phyloP scores from a whole-genome alignment of 129 eudicot genomes.

The Daucus carota region DNA sequence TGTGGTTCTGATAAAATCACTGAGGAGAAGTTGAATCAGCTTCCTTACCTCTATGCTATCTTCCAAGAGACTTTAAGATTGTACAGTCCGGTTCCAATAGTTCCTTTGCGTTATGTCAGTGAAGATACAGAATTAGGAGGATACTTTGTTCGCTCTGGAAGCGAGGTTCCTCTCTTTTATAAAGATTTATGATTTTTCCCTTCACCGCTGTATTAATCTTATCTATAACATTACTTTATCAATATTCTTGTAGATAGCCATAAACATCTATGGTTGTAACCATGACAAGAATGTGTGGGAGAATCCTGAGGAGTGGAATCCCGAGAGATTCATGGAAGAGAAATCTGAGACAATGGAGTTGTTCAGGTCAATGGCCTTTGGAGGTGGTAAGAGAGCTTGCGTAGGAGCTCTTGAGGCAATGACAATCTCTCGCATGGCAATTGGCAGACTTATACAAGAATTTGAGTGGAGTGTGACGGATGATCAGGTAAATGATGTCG shows the following conservation, averaged over 20 bases:
- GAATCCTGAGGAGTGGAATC: conserved; percentile 49
- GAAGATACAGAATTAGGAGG: conserved; percentile 55
- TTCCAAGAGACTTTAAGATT: conserved; percentile 53
- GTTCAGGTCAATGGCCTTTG: conserved; percentile 49
- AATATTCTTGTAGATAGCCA: conserved; percentile 16
- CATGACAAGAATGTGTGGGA: conserved; percentile 49
- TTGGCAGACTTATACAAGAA: conserved; percentile 51
- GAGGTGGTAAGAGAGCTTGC: conserved; percentile 57
- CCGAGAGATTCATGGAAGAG: conserved; percentile 37
- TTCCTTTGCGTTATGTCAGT: conserved; percentile 39
- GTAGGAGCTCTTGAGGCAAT: conserved; percentile 64
- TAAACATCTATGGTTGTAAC: conserved; percentile 48
- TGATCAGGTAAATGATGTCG: conserved; percentile 30
- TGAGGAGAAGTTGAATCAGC: conserved; percentile 32
- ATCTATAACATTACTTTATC: not conserved
- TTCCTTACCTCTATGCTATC: conserved; percentile 40
- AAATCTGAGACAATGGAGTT: conserved; percentile 14
- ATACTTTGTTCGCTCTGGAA: conserved; percentile 38
- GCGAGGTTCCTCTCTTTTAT: conserved; percentile 25
- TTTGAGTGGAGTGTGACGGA: conserved; percentile 50
- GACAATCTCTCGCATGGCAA: conserved; percentile 31
- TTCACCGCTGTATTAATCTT: not conserved
- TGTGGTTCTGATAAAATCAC: conserved; percentile 33
- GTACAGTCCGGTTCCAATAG: conserved; percentile 40
- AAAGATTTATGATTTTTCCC: not conserved